These are phyloP conservation scores for Acidomyces sp. DNA, from an alignment of 495 filamentous ascomycete species.

Conservation along the genomic window DNA sequence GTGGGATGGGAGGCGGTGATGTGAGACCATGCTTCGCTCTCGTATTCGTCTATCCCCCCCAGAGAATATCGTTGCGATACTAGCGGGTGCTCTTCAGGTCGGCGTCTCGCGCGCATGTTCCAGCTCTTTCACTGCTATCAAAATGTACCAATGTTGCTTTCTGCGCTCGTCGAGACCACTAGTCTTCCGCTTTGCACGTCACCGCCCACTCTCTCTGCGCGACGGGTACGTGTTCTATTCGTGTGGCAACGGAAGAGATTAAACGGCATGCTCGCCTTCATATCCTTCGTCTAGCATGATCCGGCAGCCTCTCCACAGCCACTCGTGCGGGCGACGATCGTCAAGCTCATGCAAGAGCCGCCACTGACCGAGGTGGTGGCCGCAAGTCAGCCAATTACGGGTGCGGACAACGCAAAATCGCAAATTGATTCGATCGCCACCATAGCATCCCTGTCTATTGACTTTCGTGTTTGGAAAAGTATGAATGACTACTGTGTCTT, in stretches of 20 bases:
- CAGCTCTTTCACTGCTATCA: neutral
- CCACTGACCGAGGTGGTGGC: too few species aligned
- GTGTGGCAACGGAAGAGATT: neutral
- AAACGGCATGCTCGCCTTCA: neutral
- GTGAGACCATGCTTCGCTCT: slow-evolving; percentile 12
- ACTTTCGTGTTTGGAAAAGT: too few species aligned
- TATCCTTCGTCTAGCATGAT: neutral
- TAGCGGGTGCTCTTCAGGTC: neutral
- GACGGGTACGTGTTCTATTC: neutral
- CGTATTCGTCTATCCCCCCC: neutral
- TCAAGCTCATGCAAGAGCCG: neutral
- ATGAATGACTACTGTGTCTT: too few species aligned
- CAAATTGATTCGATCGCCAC: too few species aligned
- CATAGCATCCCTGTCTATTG: too few species aligned
- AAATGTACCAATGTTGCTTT: neutral
- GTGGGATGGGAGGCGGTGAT: slow-evolving; percentile 13
- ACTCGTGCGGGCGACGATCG: slow-evolving; percentile 9
- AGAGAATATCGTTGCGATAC: neutral
- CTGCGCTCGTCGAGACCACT: neutral
- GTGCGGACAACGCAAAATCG: too few species aligned
- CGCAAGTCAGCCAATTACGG: too few species aligned
- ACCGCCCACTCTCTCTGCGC: neutral
- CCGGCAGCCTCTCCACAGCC: slow-evolving; percentile 11
- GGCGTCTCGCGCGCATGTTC: slow-evolving; percentile 8
- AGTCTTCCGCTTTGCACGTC: neutral